phyloP scores from a whole-genome alignment of 345 rosid genomes.

The Pistacia vera region DNA sequence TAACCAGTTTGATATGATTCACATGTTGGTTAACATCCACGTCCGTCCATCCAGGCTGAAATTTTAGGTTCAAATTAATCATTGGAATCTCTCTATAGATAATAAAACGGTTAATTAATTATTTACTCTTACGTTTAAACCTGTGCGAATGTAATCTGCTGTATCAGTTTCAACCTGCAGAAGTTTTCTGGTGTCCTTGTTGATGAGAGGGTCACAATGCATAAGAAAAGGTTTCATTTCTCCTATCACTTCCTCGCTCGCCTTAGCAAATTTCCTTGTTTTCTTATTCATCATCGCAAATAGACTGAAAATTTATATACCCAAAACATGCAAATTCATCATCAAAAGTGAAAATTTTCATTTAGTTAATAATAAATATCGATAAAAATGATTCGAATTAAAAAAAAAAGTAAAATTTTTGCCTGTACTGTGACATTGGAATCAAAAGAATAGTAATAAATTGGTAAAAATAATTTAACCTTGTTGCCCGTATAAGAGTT shows the following conservation, averaged over 20 bases:
- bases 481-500: conserved; percentile 17
- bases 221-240: conserved; percentile 16
- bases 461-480: conserved; percentile 6
- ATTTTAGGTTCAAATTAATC: neutral
- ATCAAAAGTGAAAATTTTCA: too few species aligned
- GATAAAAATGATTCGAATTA: too few species aligned
- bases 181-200: neutral
- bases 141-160: conserved; percentile 15
- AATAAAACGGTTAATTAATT: neutral
- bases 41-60: conserved; percentile 27
- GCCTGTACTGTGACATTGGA: too few species aligned
- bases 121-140: neutral
- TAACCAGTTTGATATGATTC: conserved; percentile 16
- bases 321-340: neutral
- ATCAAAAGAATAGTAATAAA: too few species aligned
- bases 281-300: conserved; percentile 30
- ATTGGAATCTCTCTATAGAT: too few species aligned
- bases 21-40: conserved; percentile 27
- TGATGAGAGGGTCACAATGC: conserved; percentile 11
- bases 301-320: conserved; percentile 2
- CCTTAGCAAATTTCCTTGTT: conserved; percentile 29
- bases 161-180: neutral
- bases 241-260: conserved; percentile 9
- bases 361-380: too few species aligned
- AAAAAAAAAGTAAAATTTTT: too few species aligned